These are phyloP conservation scores for Elsinoe batatas DNA, from an alignment of 2,329 filamentous ascomycete species.

Conservation along the genomic window DNA sequence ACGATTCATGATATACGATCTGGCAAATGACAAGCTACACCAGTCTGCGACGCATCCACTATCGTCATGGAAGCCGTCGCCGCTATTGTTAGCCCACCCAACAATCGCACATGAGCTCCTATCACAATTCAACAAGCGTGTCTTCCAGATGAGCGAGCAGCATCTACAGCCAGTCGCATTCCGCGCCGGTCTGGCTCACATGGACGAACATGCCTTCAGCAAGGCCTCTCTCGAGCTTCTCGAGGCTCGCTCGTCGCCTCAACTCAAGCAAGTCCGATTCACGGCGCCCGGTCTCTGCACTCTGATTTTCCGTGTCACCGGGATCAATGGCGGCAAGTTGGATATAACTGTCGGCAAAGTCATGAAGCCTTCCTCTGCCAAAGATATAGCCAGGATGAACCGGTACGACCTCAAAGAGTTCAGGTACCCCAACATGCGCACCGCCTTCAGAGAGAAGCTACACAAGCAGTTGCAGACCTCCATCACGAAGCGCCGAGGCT, in stretches of 20 bases:
- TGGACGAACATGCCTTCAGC: background rate
- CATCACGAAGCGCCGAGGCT: background rate
- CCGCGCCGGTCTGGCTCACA: background rate
- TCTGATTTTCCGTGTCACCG: background rate
- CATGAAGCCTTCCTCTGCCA: background rate
- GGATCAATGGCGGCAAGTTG: background rate
- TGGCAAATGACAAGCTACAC: background rate
- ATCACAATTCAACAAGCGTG: background rate
- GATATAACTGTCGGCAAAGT: background rate
- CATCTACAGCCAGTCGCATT: background rate
- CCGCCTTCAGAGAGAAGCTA: background rate
- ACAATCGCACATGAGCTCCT: background rate
- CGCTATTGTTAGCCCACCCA: background rate
- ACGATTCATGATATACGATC: background rate
- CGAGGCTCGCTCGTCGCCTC: background rate
- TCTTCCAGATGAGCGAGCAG: background rate
- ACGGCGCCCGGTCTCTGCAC: background rate
- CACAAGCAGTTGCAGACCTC: background rate
- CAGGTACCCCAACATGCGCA: background rate
- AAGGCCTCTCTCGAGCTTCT: background rate
- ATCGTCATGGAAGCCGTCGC: background rate
- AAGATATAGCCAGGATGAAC: background rate
- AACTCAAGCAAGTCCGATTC: background rate
- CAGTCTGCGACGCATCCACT: background rate
- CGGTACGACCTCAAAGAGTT: background rate